phyloP scores from a whole-genome alignment of 2,329 filamentous ascomycete genomes.

The Diaporthe ilicicola region DNA sequence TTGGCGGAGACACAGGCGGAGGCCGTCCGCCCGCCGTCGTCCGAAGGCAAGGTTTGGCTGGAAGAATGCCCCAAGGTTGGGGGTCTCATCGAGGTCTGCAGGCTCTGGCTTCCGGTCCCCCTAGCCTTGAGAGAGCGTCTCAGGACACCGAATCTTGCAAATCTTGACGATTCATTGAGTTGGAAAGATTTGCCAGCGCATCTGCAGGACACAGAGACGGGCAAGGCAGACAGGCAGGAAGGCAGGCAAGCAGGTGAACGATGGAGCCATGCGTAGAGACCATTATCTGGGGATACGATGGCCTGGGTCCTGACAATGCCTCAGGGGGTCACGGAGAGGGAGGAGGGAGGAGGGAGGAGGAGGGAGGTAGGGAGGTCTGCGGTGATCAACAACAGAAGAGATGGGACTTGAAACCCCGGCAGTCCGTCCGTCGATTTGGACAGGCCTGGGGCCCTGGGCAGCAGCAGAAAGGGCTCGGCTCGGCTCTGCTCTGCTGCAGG shows the following conservation, averaged over 20 bases:
- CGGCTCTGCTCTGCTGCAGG: conserved; percentile 6
- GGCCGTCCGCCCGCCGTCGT: conserved; percentile 7
- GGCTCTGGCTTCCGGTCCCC: conserved; percentile 21
- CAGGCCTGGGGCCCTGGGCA: neutral
- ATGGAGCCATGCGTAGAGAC: neutral
- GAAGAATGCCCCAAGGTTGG: conserved; percentile 13
- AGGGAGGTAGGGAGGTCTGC: conserved; percentile 9
- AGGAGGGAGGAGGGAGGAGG: neutral
- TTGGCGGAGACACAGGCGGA: conserved; percentile 7
- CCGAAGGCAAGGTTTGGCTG: conserved; percentile 24
- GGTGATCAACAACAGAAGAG: conserved; percentile 2
- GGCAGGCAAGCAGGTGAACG: neutral
- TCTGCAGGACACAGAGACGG: conserved; percentile 1
- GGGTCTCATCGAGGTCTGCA: conserved; percentile 10
- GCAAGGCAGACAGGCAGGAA: neutral
- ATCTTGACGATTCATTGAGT: conserved; percentile 18
- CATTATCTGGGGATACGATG: neutral
- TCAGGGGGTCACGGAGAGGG: neutral
- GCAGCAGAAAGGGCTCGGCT: conserved; percentile 13
- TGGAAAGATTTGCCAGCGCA: conserved; percentile 22
- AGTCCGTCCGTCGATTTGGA: conserved; percentile 9
- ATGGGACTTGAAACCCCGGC: conserved; percentile 19
- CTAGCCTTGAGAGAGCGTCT: conserved; percentile 15
- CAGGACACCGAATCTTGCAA: conserved; percentile 3
- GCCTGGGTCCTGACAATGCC: neutral